These are phyloP conservation scores for Strigomonas galati DNA, from an alignment of 208 protist genomes.

Conservation along the genomic window DNA sequence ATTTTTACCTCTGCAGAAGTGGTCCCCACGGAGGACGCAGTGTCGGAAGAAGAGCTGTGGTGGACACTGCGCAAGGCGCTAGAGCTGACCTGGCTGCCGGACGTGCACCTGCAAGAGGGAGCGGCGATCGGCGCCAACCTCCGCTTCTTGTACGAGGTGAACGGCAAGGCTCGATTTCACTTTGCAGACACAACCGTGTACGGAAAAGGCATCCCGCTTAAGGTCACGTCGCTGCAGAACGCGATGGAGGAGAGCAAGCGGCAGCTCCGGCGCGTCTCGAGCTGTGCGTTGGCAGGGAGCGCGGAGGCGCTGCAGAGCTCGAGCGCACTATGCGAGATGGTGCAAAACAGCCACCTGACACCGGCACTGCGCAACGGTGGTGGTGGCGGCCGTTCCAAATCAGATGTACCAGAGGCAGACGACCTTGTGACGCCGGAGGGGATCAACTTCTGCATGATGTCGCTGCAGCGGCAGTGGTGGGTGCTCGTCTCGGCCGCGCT, in stretches of 20 bases:
- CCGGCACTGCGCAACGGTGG: neutral
- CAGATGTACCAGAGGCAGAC: constrained; percentile 47
- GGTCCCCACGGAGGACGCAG: neutral
- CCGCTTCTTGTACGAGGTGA: constrained; percentile 28
- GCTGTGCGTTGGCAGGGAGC: constrained; percentile 65
- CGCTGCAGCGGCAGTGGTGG: constrained; percentile 86
- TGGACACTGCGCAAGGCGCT: constrained; percentile 29
- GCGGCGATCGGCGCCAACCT: constrained; percentile 5
- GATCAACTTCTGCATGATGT: constrained; percentile 81
- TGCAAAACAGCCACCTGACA: neutral
- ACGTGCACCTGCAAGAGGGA: constrained; percentile 10
- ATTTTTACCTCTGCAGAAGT: constrained; percentile 22
- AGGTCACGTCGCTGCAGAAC: constrained; percentile 49
- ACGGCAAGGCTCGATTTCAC: constrained; percentile 35
- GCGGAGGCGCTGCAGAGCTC: constrained; percentile 27
- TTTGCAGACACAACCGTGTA: constrained; percentile 16
- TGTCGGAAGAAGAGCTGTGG: constrained; percentile 30
- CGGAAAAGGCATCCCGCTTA: constrained; percentile 36
- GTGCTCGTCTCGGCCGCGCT: constrained; percentile 65
- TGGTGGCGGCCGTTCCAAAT: constrained; percentile 46
- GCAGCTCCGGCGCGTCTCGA: constrained; percentile 49
- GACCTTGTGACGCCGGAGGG: constrained; percentile 55
- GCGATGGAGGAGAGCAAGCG: constrained; percentile 47
- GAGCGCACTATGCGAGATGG: constrained; percentile 17
- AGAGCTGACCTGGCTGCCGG: constrained; percentile 38